Evolutionary conservation across 1,284 basidiomycete genomes (phyloP), one percentile per base, ranked within the genome.

Genomic region (Puccinia horiana): DNA sequence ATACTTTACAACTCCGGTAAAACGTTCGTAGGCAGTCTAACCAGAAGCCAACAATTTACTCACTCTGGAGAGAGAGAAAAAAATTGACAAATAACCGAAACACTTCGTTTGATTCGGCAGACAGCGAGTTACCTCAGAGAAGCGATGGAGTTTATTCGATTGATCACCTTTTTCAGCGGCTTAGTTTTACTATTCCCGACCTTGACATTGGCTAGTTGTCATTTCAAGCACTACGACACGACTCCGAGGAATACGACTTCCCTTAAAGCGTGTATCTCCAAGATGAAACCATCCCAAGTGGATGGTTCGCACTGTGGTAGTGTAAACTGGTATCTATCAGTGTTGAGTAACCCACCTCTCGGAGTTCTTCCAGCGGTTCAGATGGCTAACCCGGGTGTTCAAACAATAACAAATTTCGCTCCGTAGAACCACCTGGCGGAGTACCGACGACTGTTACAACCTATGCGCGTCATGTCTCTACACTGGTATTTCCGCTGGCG

Each of bases 301-400:
- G 70, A 73, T 52, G 52, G 52, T 73, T 47, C 70, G 8, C 18
- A 47, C 47, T 73, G 70, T 52, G 70, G 70, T 52, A 20, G 29
- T 52, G 70, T 73, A 26, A 73, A 73, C 18, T 73, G 70, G 70
- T 73, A 73, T 40, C 52, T 73, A 29, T 47, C 70, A 26, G 44
- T 52, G 70, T 69, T 40, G 29, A 69, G 37, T 63, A 35, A 63
- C 23, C 56, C 35, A 8, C 20, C 6, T 47, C 23, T 4, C 14
- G 2, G 23, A 23, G 11, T 40, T 69, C 35, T 26, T 26, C 42
- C 42, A 44, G n/a, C 65, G 9, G 37, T 44, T 61, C 29, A 32
- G n/a, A n/a, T n/a, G n/a, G n/a, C 58, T 61, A 35, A 61, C 29
- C n/a, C 56, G 8, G 11, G 1, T 35, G n/a, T 14, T 26, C 18